Evolutionary conservation across 2,329 filamentous ascomycete species (phyloP), one percentile per base, ranked within the genome.

Genomic region (Fusarium longipes): DNA sequence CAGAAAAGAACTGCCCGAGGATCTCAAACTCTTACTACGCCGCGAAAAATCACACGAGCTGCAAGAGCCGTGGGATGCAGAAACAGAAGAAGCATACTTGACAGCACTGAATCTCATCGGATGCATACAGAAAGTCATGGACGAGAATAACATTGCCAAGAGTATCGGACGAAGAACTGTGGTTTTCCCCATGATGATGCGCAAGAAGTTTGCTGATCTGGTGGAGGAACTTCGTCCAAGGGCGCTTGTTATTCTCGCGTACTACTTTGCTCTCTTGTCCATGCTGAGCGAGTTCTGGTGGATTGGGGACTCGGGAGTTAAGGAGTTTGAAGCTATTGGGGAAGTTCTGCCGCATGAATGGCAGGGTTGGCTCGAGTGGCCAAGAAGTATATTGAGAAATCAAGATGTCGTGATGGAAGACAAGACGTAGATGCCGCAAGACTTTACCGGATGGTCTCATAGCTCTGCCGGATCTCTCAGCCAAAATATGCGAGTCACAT

Each of bases 351-450:
- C 49, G 10, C 15, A 22, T 17, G 49, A 56, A 17, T 56, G 49
- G 49, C 51, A 45, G 22, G 15, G 55, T 7, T 27, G 18, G n/a
- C 39, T 57, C 32, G 32, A 57, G 10, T 57, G 55, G 55, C 55
- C 55, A 4, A 56, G 18, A 32, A 45, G 15, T 12, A 32, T 45
- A 17, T 18, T 56, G 4, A 32, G 24, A 22, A 12, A 30, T 6
- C n/a, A 32, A 20, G 20, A 27, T 32, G 17, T 22, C 20, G 17
- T 5, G 5, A 25, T 25, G 14, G 38, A 25, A 10, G 29, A 24
- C 18, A 2, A 32, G 25, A n/a, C n/a, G 7, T n/a, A 25, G 27
- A 32, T 17, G 17, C 4, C 18, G 18, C 22, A 8, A 39, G 22
- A 32, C 36, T 56, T 18, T 22, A n/a, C n/a, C n/a, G n/a, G 30